These are phyloP conservation scores for Chenopodium formosanum DNA, from an alignment of 148 eudicot species.

Conservation along the genomic window DNA sequence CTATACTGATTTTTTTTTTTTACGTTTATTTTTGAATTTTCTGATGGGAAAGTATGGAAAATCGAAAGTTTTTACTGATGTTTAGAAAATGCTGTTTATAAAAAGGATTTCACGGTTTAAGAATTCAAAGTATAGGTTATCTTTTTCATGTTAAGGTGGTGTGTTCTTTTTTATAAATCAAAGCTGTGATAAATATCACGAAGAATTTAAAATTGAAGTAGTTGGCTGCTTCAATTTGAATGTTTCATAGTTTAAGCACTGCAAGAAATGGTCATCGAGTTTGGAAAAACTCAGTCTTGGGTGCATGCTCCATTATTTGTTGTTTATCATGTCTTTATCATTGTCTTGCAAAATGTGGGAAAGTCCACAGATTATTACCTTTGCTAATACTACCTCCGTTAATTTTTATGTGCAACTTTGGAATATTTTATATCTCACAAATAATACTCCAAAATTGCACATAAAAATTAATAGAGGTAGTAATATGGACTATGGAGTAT, in stretches of 20 bases:
- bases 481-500: no score
- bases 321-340: background rate
- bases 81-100: background rate
- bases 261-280: background rate
- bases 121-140: background rate
- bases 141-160: background rate
- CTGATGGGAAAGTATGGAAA: background rate
- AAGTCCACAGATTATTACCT: no score
- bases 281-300: background rate
- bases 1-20: no score
- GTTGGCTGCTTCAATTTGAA: conserved; percentile 29
- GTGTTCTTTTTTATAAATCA: background rate
- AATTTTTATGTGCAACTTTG: no score
- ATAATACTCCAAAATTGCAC: no score
- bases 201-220: conserved; percentile 12
- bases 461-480: no score
- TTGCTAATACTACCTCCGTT: no score
- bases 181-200: background rate
- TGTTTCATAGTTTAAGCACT: conserved; percentile 15
- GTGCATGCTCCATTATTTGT: background rate
- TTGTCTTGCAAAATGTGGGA: no score
- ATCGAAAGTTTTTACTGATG: background rate
- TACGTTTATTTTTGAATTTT: background rate
- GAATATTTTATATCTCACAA: no score
- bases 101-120: background rate